These are phyloP conservation scores for Suhomyces panamericanus DNA, from an alignment of 1,139 yeast species.

Conservation along the genomic window DNA sequence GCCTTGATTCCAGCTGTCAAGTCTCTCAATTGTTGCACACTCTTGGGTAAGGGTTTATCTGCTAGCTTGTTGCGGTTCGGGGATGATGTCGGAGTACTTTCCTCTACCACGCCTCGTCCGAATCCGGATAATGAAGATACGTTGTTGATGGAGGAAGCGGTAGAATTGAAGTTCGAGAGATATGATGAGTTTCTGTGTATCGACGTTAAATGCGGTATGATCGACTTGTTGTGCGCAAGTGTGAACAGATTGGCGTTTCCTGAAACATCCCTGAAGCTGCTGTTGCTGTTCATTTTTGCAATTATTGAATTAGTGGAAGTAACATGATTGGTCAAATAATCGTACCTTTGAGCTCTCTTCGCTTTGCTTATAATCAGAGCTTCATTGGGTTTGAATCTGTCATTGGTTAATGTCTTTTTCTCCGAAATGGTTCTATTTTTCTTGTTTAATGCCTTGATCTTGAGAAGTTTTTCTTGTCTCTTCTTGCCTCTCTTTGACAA, in stretches of 20 bases:
- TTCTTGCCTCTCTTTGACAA: conserved; percentile 34
- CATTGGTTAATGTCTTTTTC: conserved; percentile 9
- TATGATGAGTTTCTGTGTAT: conserved; percentile 19
- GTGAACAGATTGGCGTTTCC: conserved; percentile 8
- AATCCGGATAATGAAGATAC: conserved; percentile 35
- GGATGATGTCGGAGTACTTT: conserved; percentile 40
- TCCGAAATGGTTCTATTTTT: conserved; percentile 3
- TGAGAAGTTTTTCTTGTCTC: conserved; percentile 18
- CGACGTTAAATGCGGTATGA: conserved; percentile 14
- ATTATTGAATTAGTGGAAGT: neutral
- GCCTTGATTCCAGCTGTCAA: conserved; percentile 38
- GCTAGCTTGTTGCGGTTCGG: conserved; percentile 23
- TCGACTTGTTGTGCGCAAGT: conserved; percentile 12
- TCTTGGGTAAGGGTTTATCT: conserved; percentile 21
- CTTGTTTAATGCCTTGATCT: conserved; percentile 10
- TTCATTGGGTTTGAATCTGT: conserved; percentile 27
- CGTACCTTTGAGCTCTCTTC: conserved; percentile 30
- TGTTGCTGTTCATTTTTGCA: neutral
- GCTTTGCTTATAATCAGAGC: conserved; percentile 31
- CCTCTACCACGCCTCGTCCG: conserved; percentile 43
- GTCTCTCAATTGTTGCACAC: conserved; percentile 37
- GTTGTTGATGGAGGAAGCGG: conserved; percentile 27
- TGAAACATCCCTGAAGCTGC: neutral
- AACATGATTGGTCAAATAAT: conserved; percentile 36
- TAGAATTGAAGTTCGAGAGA: conserved; percentile 16